These are phyloP conservation scores for Podila minutissima DNA, from an alignment of 192 early-diverging fungal species.

Conservation along the genomic window DNA sequence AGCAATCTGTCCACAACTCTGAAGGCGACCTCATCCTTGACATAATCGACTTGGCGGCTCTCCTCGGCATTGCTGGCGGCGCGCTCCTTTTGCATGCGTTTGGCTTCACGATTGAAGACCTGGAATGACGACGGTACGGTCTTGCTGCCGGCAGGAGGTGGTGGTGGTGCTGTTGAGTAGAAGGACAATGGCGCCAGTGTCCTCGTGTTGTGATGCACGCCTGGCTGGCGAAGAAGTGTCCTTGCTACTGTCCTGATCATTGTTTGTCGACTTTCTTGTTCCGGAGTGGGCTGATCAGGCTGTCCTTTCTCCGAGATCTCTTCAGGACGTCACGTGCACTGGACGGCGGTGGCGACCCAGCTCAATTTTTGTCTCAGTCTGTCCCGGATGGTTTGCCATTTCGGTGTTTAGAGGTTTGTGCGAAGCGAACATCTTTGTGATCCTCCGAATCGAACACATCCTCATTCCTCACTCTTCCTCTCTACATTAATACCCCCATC, in stretches of 20 bases:
- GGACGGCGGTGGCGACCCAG: no score
- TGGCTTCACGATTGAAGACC: conserved; percentile 86
- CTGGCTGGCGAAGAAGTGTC: conserved; percentile 4
- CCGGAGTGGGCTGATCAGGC: no score
- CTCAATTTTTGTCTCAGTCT: no score
- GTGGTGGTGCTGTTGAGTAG: conserved; percentile 26
- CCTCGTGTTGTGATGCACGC: background rate
- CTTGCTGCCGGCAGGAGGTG: conserved; percentile 22
- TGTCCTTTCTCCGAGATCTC: no score
- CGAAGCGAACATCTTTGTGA: conserved; percentile 1
- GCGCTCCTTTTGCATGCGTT: conserved; percentile 81
- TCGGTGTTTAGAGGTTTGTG: background rate
- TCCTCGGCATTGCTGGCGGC: conserved; percentile 64
- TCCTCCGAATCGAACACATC: conserved; percentile 10
- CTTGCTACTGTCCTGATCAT: background rate
- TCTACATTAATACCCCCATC: background rate
- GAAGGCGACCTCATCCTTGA: conserved; percentile 91
- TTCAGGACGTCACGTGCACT: no score
- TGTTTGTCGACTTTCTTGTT: conserved; percentile 10
- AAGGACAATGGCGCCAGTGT: conserved; percentile 4
- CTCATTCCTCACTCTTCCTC: background rate
- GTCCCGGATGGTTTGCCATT: no score
- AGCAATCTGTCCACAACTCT: conserved; percentile 79
- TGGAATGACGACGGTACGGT: conserved; percentile 54
- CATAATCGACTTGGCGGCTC: conserved; percentile 86